Base-by-base conservation (phyloP, 768 basidiomycete genomes). In the Russula sp. region DNA sequence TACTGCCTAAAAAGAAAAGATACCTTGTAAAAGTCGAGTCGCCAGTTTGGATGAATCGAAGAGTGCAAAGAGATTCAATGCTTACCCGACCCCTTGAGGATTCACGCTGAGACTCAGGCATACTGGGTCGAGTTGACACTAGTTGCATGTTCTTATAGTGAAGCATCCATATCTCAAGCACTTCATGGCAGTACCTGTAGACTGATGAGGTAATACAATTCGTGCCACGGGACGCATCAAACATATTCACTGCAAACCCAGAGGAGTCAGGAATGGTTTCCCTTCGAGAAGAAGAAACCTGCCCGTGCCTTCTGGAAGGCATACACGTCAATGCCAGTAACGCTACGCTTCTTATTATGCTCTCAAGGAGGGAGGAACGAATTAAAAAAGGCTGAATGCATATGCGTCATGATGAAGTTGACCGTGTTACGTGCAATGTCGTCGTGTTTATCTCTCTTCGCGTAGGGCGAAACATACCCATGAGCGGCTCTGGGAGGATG, bases 21-120 rank as follows among this genome's bases (percentile, higher is more conserved):
- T 68, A 86, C 86, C 68, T 87, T 88, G 71, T 88, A 86, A 70
- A 77, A 79, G 72, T 85, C 82, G 68, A 86, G 22, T 80, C 82
- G 56, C 52, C 34, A 34, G 18, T 50, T 55, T 31, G 18, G 53
- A 45, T 10, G 40, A 55, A 31, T 34, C 52, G 56, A 39, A 52
- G 27, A 27, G 20, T 10, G 39, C 31, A 39, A 50, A 34, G 10
- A 16, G 45, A 14, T 8, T 4, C 18, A 18, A 14, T 42, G 10
- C 42, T 16, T 6, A 18, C 42, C 42, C 6, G 5, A 16, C 18
- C 42, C 42, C 14, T 52, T 32, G 22, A 8, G n/a, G 10, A 34
- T 42, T 51, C 52, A 22, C 42, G 37, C 57, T 10, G 22, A 47
- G 48, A 39, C 35, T 44, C 44, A 40, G 27, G 14, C 27, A 13